Conservation (phyloP, 116 monocot species). For the Posidonia oceanica region DNA sequence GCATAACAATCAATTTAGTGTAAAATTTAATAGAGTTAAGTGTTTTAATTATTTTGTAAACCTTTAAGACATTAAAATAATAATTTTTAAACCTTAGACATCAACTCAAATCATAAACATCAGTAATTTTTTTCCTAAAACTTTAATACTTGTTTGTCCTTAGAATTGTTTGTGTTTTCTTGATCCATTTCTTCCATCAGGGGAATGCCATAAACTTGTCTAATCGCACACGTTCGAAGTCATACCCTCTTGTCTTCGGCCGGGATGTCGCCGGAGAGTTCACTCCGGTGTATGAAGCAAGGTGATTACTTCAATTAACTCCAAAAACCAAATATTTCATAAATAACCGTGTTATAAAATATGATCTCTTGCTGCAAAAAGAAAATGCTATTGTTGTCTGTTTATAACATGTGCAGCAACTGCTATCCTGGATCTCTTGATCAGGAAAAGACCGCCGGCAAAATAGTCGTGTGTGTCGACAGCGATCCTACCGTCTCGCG, state of each 20-base stretch:
- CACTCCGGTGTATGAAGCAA: constrained; percentile 84
- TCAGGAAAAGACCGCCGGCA: constrained; percentile 44
- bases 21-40: too few species aligned
- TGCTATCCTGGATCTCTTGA: constrained; percentile 96
- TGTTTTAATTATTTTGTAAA: too few species aligned
- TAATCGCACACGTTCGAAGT: constrained; percentile 42
- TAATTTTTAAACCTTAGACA: too few species aligned
- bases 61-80: too few species aligned
- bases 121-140: too few species aligned
- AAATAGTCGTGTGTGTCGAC: constrained; percentile 73
- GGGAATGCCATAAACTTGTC: constrained; percentile 86
- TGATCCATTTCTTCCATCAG: constrained; percentile 16
- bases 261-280: constrained; percentile 51
- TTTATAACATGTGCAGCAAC: constrained; percentile 36
- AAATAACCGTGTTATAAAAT: too few species aligned
- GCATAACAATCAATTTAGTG: too few species aligned
- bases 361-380: background rate
- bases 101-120: too few species aligned
- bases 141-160: background rate
- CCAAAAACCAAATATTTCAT: too few species aligned
- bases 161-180: background rate
- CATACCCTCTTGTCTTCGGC: constrained; percentile 65
- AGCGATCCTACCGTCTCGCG: constrained; percentile 56
- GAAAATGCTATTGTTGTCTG: background rate
- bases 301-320: constrained; percentile 20